A percentile compares a stretch with the other conserved stretches of the same genome.
Evolutionary conservation across 768 basidiomycete species (phyloP).

Genomic region (Pleurotus tuoliensis): DNA sequence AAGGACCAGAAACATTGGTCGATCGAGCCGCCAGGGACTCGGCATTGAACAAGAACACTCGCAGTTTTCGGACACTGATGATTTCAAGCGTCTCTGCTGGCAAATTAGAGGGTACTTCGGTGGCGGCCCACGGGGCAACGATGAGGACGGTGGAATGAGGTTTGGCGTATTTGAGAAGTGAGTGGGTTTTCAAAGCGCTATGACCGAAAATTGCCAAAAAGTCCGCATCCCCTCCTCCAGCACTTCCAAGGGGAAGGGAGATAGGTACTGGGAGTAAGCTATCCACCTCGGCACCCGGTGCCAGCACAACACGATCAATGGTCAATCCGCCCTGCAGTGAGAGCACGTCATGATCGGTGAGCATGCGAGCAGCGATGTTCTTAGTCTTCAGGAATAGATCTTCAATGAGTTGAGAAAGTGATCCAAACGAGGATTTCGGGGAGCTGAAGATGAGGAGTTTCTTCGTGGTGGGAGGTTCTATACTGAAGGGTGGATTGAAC

Average conservation of each 20-base stretch:
- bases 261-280: constrained; percentile 50
- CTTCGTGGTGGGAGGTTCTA: constrained; percentile 33
- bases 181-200: constrained; percentile 73
- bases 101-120: constrained; percentile 71
- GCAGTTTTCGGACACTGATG: constrained; percentile 50
- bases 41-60: constrained; percentile 57
- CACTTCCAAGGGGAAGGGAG: constrained; percentile 50
- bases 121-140: constrained; percentile 67
- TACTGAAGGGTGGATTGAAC: constrained; percentile 8
- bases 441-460: constrained; percentile 66
- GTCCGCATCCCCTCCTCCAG: constrained; percentile 49
- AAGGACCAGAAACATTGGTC: constrained; percentile 26
- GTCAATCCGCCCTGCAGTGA: constrained; percentile 70
- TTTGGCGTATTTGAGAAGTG: constrained; percentile 64
- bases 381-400: constrained; percentile 53
- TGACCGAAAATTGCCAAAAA: constrained; percentile 77
- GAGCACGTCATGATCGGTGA: constrained; percentile 72
- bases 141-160: constrained; percentile 69
- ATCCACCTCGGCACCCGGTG: constrained; percentile 34
- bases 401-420: constrained; percentile 53
- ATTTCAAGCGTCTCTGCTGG: constrained; percentile 42
- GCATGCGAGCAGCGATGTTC: constrained; percentile 52
- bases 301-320: constrained; percentile 65
- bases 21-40: constrained; percentile 45
- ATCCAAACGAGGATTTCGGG: constrained; percentile 50